Base-by-base conservation (phyloP, 208 protist species). In the Crithidia fasciculata region DNA sequence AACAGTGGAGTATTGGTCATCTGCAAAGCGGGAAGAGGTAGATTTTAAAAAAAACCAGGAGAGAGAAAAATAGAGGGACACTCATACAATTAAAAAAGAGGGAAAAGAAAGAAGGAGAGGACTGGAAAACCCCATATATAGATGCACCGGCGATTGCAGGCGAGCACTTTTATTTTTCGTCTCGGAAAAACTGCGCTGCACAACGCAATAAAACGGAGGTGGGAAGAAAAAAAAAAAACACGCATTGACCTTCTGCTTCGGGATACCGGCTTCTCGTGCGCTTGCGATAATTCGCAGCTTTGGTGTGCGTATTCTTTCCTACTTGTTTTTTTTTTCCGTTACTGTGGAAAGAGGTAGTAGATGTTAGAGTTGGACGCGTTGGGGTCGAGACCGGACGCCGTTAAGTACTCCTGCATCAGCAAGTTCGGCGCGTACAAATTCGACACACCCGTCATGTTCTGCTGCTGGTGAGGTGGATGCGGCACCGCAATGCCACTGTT, bases 331-430 rank as follows among this genome's bases (percentile, higher is more conserved):
- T 3, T 5, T 2, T 10, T 19, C 28, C 36, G 36, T 43, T 66
- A 54, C 28, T 57, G 47, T 9, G 62, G 59, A 5, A 72, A 60
- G 16, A 78, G 54, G 50, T 72, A 78, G 57, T 66, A 78, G 8
- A 77, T 39, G 57, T 77, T 77, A 3, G 72, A 62, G 49, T 58
- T 58, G 49, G 72, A 71, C 12, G 41, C 49, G 10, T 44, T 77
- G 2, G 64, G 64, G 36, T 77, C 72, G 13, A 68, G 15, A 4
- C 49, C 62, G 10, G n/a, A 13, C 2, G 62, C 64, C 10, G 60
- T 52, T 15, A 77, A 19, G 40, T 77, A 77, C 44, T 77, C 72
- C 13, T 71, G 64, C 54, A 70, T 47, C 47, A 43, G n/a, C 50
- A 68, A 3, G 49, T 57, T 68, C 28, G 45, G 37, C 49, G 50